Percentiles rank a stretch among this genome's conserved stretches.
phyloP scores from a whole-genome alignment of 2,329 filamentous ascomycete species.

The Cercospora brassicicola region DNA sequence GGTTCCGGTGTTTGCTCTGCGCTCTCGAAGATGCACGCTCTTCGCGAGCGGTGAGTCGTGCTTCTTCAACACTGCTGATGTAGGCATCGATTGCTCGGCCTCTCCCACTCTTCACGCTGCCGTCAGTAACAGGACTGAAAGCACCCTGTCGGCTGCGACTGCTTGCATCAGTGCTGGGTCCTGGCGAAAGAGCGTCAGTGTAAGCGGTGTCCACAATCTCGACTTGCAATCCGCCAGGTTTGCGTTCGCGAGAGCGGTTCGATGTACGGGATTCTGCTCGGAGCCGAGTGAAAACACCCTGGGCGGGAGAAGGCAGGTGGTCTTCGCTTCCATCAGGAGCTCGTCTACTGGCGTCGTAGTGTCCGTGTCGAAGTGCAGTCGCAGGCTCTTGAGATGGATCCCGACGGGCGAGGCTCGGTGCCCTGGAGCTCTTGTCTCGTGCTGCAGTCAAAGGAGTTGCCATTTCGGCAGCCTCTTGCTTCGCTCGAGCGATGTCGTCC shows the following conservation, averaged over 20 bases:
- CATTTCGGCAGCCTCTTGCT: slow-evolving; percentile 62
- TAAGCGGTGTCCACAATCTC: slow-evolving; percentile 48
- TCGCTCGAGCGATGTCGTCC: slow-evolving; percentile 36
- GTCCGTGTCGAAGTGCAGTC: slow-evolving; percentile 30
- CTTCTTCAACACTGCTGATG: slow-evolving; percentile 80
- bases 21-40: slow-evolving; percentile 31
- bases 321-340: slow-evolving; percentile 16
- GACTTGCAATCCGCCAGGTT: slow-evolving; percentile 67
- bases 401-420: slow-evolving; percentile 16
- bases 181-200: slow-evolving; percentile 29
- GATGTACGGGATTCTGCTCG: slow-evolving; percentile 63
- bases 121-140: slow-evolving; percentile 42
- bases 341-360: slow-evolving; percentile 24
- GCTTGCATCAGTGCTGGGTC: slow-evolving; percentile 22
- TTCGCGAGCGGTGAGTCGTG: slow-evolving; percentile 45
- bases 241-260: slow-evolving; percentile 74
- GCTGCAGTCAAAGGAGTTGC: slow-evolving; percentile 62
- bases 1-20: slow-evolving; percentile 48
- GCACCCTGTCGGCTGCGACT: slow-evolving; percentile 44
- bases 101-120: slow-evolving; percentile 59
- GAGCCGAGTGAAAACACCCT: slow-evolving; percentile 62
- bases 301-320: slow-evolving; percentile 67
- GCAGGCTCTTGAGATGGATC: slow-evolving; percentile 33
- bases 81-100: slow-evolving; percentile 75
- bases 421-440: slow-evolving; percentile 47